These are phyloP conservation scores for Candida gorgasii DNA, from an alignment of 805 yeast species.

Conservation along the genomic window DNA sequence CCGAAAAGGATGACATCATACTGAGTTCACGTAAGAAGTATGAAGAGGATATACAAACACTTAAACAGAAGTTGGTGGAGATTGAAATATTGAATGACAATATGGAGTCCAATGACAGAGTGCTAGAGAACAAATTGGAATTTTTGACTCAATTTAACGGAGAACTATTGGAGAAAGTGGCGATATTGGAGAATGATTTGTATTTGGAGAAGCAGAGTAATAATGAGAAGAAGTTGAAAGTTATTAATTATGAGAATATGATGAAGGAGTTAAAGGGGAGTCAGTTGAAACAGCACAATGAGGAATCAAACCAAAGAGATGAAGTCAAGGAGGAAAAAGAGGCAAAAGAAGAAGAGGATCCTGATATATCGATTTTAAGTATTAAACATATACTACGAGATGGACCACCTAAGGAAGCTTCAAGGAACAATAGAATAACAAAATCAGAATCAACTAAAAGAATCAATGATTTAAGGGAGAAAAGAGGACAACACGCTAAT, in stretches of 20 bases:
- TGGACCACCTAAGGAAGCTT: slow-evolving; percentile 31
- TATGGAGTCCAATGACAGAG: slow-evolving; percentile 40
- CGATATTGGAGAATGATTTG: slow-evolving; percentile 43
- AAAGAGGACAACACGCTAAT: not conserved
- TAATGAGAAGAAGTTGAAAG: slow-evolving; percentile 26
- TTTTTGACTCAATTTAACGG: slow-evolving; percentile 39
- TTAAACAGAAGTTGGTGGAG: slow-evolving; percentile 36
- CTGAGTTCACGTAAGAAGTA: slow-evolving; percentile 3
- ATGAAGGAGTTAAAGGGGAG: slow-evolving; percentile 24
- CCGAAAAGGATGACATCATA: slow-evolving; percentile 20
- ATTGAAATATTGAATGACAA: slow-evolving; percentile 45
- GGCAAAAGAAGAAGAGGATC: slow-evolving; percentile 9
- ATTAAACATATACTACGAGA: slow-evolving; percentile 25
- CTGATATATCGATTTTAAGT: slow-evolving; percentile 25
- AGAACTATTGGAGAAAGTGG: slow-evolving; percentile 43
- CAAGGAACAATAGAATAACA: no score
- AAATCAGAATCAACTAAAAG: slow-evolving; percentile 32
- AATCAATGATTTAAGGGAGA: slow-evolving; percentile 24
- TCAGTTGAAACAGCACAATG: no score
- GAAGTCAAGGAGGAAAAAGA: not conserved
- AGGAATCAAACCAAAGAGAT: not conserved
- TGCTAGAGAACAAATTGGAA: slow-evolving; percentile 32
- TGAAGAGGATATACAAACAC: slow-evolving; percentile 21
- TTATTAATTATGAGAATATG: slow-evolving; percentile 33
- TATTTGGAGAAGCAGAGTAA: slow-evolving; percentile 26